Conservation (phyloP, 495 filamentous ascomycete species). For the Rhypophila decipiens region DNA sequence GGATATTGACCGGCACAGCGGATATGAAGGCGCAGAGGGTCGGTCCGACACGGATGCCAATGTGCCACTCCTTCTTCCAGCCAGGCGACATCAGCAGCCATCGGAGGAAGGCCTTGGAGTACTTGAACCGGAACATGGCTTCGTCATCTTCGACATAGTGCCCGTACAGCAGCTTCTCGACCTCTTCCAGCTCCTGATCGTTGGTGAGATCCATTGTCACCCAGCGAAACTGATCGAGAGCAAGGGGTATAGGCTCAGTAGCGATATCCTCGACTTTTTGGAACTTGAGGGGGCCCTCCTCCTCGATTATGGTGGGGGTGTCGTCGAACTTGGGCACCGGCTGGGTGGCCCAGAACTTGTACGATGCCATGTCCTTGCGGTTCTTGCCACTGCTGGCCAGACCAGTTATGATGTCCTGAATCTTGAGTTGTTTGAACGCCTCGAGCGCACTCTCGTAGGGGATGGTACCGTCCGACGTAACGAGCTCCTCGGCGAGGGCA, state of each 20-base stretch:
- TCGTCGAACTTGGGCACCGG: constrained; percentile 80
- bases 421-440: constrained; percentile 62
- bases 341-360: constrained; percentile 98
- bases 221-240: constrained; percentile 82
- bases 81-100: constrained; percentile 94
- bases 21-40: constrained; percentile 94
- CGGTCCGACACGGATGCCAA: constrained; percentile 75
- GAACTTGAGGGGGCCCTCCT: constrained; percentile 50
- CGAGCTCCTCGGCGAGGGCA: constrained; percentile 50
- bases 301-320: constrained; percentile 29
- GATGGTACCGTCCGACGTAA: constrained; percentile 20
- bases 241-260: constrained; percentile 57
- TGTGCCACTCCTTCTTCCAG: constrained; percentile 94
- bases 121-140: constrained; percentile 95
- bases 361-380: constrained; percentile 88
- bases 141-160: constrained; percentile 97
- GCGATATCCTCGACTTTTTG: constrained; percentile 71
- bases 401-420: constrained; percentile 78
- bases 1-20: constrained; percentile 75
- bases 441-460: constrained; percentile 40
- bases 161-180: constrained; percentile 79
- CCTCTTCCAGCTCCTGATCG: constrained; percentile 59
- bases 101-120: constrained; percentile 78
- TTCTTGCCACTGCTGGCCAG: constrained; percentile 72
- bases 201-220: constrained; percentile 76